Conservation (phyloP, 2,329 filamentous ascomycete genomes). For the Drechslera avenae region DNA sequence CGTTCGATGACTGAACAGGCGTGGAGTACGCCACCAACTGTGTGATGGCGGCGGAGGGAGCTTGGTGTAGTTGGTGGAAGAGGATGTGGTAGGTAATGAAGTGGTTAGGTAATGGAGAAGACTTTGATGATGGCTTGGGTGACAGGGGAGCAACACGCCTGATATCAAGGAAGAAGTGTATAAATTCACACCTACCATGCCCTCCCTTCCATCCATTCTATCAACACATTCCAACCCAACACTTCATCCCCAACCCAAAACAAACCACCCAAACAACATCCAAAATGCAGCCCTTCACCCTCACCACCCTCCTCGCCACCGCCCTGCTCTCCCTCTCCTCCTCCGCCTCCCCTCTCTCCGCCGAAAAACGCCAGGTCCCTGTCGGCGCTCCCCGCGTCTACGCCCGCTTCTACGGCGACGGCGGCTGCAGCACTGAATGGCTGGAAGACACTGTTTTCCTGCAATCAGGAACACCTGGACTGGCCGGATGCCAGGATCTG, state of each 20-base stretch:
- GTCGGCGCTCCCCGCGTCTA: constrained; percentile 13
- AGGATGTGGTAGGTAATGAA: too few relatives aligned
- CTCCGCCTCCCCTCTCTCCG: constrained; percentile 4
- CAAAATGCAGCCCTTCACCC: constrained; percentile 8
- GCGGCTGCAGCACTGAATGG: constrained; percentile 8
- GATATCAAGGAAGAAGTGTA: too few relatives aligned
- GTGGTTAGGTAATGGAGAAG: too few relatives aligned
- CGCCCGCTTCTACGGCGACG: constrained; percentile 15
- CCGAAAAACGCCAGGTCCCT: constrained; percentile 2
- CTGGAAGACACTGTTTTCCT: constrained; percentile 16
- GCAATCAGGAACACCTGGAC: constrained; percentile 1
- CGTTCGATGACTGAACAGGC: too few relatives aligned
- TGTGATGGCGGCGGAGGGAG: too few relatives aligned
- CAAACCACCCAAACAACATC: background rate
- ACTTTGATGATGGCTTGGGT: too few relatives aligned
- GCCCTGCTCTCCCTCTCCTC: constrained; percentile 2
- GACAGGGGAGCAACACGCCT: too few relatives aligned
- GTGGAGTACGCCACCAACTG: too few relatives aligned
- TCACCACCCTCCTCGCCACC: constrained; percentile 10
- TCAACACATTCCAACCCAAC: background rate
- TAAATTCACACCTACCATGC: too few relatives aligned
- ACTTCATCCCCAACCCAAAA: background rate
- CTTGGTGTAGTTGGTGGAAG: too few relatives aligned
- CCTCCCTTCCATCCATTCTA: background rate
- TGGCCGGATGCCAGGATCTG: constrained; percentile 13